Percentiles rank a stretch among this genome's conserved stretches.
phyloP scores from a whole-genome alignment of 768 basidiomycete genomes.

The Mycena filopes region DNA sequence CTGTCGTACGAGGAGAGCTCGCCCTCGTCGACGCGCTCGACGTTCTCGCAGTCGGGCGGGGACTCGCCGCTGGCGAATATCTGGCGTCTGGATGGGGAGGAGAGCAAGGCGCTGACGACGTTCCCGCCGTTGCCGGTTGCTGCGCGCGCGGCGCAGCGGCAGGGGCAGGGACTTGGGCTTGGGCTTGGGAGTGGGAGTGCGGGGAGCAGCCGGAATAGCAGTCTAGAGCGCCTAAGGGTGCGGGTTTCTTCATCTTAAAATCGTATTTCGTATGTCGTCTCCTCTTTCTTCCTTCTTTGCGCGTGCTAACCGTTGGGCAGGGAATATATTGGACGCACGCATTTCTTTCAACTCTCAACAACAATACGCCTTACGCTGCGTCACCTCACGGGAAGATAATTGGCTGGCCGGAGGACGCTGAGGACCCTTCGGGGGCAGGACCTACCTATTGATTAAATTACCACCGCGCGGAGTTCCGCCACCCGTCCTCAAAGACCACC shows the following conservation, averaged over 20 bases:
- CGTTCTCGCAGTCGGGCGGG: slow-evolving; percentile 36
- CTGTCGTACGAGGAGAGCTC: slow-evolving; percentile 50
- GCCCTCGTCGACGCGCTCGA: slow-evolving; percentile 41
- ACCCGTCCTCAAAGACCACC: background rate
- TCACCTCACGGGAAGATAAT: slow-evolving; percentile 22
- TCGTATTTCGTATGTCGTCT: slow-evolving; percentile 16
- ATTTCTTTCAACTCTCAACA: slow-evolving; percentile 9
- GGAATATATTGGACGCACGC: slow-evolving; percentile 32
- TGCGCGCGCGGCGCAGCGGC: too few species aligned
- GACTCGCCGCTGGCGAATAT: slow-evolving; percentile 62
- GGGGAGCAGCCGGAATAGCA: slow-evolving; percentile 49
- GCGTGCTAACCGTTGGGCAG: slow-evolving; percentile 1
- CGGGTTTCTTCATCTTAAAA: slow-evolving; percentile 26
- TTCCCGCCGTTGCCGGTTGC: slow-evolving; percentile 55
- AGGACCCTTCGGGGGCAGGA: slow-evolving; percentile 15
- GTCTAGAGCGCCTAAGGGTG: slow-evolving; percentile 27
- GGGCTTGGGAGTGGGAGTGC: too few species aligned
- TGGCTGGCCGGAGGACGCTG: slow-evolving; percentile 31
- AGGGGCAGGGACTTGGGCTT: too few species aligned
- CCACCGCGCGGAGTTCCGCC: slow-evolving; percentile 11
- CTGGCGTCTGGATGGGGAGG: slow-evolving; percentile 80
- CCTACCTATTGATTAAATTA: background rate
- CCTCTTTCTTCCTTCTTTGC: too few species aligned
- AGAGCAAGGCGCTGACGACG: slow-evolving; percentile 62
- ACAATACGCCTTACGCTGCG: slow-evolving; percentile 23